Percentiles rank a stretch among this genome's conserved stretches.
Conservation (phyloP, 2,329 filamentous ascomycete species). For the Aspergillus nomiae region DNA sequence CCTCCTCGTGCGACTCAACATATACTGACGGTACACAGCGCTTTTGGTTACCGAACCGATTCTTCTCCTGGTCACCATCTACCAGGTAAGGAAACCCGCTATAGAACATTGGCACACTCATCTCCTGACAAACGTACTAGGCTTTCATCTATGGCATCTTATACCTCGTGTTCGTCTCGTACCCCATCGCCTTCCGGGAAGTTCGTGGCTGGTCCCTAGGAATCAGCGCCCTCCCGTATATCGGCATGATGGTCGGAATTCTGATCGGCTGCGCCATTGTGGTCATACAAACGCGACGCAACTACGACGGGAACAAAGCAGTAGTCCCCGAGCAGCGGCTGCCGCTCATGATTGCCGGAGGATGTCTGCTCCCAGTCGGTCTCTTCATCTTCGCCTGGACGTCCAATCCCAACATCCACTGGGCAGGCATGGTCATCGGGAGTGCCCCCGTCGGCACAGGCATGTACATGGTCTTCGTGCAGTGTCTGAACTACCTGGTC, state of each 20-base stretch:
- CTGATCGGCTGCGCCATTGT: not conserved
- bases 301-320: not conserved
- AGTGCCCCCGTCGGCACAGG: constrained; percentile 56
- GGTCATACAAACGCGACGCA: not conserved
- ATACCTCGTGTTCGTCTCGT: not conserved
- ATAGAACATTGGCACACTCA: not conserved
- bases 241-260: not conserved
- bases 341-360: not conserved
- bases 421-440: constrained; percentile 18
- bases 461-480: constrained; percentile 55
- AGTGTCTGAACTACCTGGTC: constrained; percentile 57
- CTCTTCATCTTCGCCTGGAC: constrained; percentile 32
- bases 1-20: not conserved
- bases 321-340: not conserved
- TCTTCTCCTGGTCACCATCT: not conserved
- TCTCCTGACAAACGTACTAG: not conserved
- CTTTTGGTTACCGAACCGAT: not conserved
- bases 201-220: not conserved
- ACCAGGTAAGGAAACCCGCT: not conserved
- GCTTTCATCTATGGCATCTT: not conserved
- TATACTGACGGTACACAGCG: not conserved
- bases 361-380: constrained; percentile 20
- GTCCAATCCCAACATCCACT: constrained; percentile 7
- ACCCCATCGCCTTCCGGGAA: not conserved
- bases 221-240: not conserved